A percentile compares a stretch with the other conserved stretches of the same genome.
Conservation (phyloP, 495 filamentous ascomycete genomes). For the Penicillium fimorum region DNA sequence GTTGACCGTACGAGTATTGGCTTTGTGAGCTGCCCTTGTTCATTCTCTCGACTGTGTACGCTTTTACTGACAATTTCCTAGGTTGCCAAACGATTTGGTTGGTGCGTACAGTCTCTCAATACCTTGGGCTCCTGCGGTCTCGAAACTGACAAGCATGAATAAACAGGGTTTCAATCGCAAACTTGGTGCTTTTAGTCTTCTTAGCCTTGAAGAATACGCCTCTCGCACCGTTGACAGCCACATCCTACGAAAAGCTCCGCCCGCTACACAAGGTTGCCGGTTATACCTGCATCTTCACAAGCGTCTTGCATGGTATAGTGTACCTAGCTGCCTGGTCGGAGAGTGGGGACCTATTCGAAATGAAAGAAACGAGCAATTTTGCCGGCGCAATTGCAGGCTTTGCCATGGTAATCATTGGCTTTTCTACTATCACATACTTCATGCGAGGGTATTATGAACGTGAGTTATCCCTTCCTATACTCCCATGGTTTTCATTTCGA, state of each 20-base stretch:
- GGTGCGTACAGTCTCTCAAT: neutral
- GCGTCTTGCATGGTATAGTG: constrained; percentile 43
- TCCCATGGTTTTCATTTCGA: neutral
- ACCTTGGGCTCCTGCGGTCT: neutral
- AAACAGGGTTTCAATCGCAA: constrained; percentile 51
- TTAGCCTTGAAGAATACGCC: constrained; percentile 61
- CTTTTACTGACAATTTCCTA: neutral
- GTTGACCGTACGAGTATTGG: neutral
- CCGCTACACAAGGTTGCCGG: constrained; percentile 56
- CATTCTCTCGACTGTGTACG: neutral
- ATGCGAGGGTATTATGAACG: constrained; percentile 48
- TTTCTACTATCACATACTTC: constrained; percentile 27
- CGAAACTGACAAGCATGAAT: neutral
- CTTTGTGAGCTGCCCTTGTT: neutral
- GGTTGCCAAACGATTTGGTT: constrained; percentile 9
- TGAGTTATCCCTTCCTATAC: neutral
- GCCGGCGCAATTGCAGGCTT: constrained; percentile 48
- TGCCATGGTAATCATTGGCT: constrained; percentile 41
- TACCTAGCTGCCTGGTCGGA: constrained; percentile 38
- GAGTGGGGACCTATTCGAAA: constrained; percentile 22
- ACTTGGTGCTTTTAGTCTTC: constrained; percentile 54
- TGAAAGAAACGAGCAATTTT: constrained; percentile 35
- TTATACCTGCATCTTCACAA: constrained; percentile 47
- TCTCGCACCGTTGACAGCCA: constrained; percentile 52
- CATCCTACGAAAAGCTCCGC: constrained; percentile 60